These are phyloP conservation scores for Eucalyptus rudis DNA, from an alignment of 345 rosid species.

Conservation along the genomic window DNA sequence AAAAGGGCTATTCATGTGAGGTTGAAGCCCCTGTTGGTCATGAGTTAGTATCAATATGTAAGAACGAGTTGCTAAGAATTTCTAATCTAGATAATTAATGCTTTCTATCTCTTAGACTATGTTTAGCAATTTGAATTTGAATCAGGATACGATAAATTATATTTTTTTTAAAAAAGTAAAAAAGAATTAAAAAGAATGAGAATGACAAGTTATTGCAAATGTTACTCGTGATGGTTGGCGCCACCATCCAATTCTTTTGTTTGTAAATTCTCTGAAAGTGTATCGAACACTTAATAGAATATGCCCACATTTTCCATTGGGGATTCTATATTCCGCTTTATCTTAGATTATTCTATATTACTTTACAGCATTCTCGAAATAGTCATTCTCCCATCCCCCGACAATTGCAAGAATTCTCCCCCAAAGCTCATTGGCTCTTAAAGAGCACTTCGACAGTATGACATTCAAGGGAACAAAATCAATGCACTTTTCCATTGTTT, in stretches of 20 bases:
- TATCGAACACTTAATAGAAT: not conserved
- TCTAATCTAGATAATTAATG: not conserved
- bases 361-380: not conserved
- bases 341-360: not conserved
- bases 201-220: not conserved
- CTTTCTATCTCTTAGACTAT: not conserved
- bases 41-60: not conserved
- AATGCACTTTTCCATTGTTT: not conserved
- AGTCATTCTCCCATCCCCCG: not conserved
- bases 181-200: not conserved
- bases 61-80: not conserved
- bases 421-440: not conserved
- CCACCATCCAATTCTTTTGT: not conserved
- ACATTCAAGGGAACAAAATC: not conserved
- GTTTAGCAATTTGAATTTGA: not conserved
- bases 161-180: not conserved
- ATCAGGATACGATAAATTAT: fast-evolving
- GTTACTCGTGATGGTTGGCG: not conserved
- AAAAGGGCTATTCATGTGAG: not conserved
- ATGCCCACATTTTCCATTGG: not conserved
- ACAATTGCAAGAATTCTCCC: not conserved
- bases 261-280: not conserved
- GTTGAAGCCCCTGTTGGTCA: not conserved
- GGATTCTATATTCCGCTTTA: not conserved
- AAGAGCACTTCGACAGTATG: not conserved